phyloP scores from a whole-genome alignment of 2,329 filamentous ascomycete genomes.

The Claviceps fusiformis region DNA sequence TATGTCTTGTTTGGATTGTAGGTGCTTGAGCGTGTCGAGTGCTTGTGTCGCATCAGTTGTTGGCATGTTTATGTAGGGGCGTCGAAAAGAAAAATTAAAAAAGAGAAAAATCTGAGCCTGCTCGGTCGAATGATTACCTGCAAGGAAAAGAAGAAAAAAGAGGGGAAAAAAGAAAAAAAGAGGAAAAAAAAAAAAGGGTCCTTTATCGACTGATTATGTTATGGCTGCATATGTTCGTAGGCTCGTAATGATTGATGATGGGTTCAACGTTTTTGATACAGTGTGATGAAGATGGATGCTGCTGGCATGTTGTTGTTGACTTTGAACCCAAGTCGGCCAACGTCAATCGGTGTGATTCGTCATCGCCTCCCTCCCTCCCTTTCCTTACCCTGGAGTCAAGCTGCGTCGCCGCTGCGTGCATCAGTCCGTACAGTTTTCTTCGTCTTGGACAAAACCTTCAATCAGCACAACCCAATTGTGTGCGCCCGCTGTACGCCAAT shows the following conservation, averaged over 20 bases:
- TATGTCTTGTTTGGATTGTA: constrained; percentile 47
- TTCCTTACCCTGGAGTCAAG: neutral
- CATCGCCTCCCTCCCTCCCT: too few species aligned
- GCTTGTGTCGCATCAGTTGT: constrained; percentile 24
- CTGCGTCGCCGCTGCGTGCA: neutral
- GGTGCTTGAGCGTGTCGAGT: constrained; percentile 34
- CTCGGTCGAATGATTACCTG: neutral
- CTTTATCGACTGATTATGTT: neutral
- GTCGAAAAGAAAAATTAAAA: neutral
- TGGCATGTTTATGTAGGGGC: constrained; percentile 17
- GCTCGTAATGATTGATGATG: neutral
- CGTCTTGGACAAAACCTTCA: neutral
- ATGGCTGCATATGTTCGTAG: neutral
- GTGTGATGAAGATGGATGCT: neutral
- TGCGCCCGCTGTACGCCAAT: neutral
- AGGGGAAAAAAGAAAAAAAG: neutral
- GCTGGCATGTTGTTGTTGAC: constrained; percentile 7
- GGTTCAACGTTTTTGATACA: neutral
- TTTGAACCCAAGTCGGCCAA: constrained; percentile 5
- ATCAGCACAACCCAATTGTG: neutral
- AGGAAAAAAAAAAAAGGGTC: neutral
- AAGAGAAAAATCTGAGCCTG: neutral
- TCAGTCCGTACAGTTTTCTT: neutral
- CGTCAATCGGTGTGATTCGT: too few species aligned
- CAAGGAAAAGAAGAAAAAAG: neutral